Base-by-base conservation (phyloP, 2,329 filamentous ascomycete species). In the Pseudohalonectria lignicola region DNA sequence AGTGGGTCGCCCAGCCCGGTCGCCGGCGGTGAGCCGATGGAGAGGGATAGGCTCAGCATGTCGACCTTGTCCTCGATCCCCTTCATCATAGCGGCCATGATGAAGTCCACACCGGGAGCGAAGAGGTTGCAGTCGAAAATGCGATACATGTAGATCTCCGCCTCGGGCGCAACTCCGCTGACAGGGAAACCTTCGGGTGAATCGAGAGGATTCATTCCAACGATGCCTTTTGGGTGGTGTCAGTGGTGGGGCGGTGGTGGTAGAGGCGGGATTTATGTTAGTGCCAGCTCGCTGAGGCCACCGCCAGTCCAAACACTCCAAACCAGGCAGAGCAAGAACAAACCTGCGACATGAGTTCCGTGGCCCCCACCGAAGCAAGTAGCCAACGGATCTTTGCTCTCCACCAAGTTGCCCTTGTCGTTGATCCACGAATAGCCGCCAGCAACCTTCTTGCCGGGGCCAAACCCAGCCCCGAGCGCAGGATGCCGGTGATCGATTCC, bases 391-490 rank as follows among this genome's bases (percentile, higher is more conserved):
- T 37, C 39, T 4, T 34, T 16, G 12, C 18, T 35, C 16, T 35
- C 17, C 15, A 34, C 31, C 12, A 19, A 8, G 6, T 15, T 10
- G 8, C 30, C 34, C 12, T 26, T 28, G 23, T 37, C 34, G 30
- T 26, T 23, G 18, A 33, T 31, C n/a, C 34, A 36, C 2, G 39
- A n/a, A 29, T 40, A 37, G 9, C 39, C 39, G 3, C 39, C 39
- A 13, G 29, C 37, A 13, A 39, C n/a, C 31, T 39, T 39, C 9
- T 34, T 32, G 0, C 65, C 67, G 13, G 56, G 46, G 2, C 70
- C 70, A 42, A 72, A 73, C 36, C 68, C 66, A 4, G 67, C 68
- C 11, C 70, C 70, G 2, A 74, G 60, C 7, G 66, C 64, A 11
- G 67, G 66, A 41, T 69, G 68, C 8, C 49, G 57, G 47, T 72